Evolutionary conservation across 164 flowering plant species (phyloP), one percentile per base, ranked within the genome.

Genomic region (Dillenia turbinata): DNA sequence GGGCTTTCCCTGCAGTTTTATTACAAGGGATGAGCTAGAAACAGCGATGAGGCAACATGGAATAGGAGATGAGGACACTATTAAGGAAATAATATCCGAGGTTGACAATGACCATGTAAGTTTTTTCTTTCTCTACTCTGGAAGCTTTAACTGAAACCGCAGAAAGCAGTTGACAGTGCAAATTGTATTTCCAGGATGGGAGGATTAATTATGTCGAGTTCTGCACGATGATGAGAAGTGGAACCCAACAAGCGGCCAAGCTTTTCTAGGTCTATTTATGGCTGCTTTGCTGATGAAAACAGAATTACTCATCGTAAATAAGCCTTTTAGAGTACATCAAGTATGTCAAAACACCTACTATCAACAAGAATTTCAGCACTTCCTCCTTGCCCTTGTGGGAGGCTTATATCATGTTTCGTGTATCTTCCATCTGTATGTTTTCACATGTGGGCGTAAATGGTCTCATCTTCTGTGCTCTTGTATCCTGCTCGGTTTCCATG

Each of bases 251-350:
- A 12, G 55, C 50, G 10, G 56, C 15, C 10, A 61, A 61, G 47
- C 64, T 61, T 33, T 61, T 81, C 59, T 88, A 81, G 74, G 60
- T 64, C 61, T 33, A 52, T 9, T 45, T 4, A n/a, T 52, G 15
- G 10, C 51, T 12, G 33, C 49, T 58, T 10, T 56, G 22, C 40
- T 33, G 40, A 4, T 7, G 5, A 33, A 5, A 33, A 33, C 40
- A 33, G 40, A 33, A 33, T 33, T 33, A 33, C 40, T 33, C 40
- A 5, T n/a, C 4, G 40, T 4, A 33, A 33, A 33, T 33, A 33
- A 33, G 40, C 40, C 40, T 5, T 19, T 6, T 33, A 33, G 40
- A 33, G 40, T 33, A 33, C 40, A 33, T 6, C 40, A 33, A 33
- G 40, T 33, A 33, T 5, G 40, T 33, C 40, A 4, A 33, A 33